Conservation (phyloP, 2,329 filamentous ascomycete genomes). For the Fusarium brachygibbosum region DNA sequence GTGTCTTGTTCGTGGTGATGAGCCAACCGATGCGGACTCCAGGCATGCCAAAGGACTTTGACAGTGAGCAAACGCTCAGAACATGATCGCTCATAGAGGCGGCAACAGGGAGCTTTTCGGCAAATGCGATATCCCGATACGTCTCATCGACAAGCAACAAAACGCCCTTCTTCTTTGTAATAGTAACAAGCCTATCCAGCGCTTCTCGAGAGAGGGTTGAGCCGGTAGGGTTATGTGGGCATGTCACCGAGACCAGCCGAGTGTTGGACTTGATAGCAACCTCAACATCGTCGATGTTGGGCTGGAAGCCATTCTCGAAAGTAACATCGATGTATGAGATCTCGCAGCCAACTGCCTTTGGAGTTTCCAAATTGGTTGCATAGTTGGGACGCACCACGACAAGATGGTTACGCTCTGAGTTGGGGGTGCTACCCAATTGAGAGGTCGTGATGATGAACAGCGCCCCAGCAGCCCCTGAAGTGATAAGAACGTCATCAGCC, state of each 20-base stretch:
- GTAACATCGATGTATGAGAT: background rate
- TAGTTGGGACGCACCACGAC: constrained; percentile 5
- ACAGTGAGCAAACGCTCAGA: background rate
- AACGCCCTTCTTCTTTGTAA: background rate
- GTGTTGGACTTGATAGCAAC: constrained; percentile 1
- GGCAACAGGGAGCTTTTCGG: background rate
- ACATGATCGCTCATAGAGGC: background rate
- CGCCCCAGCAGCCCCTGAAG: background rate
- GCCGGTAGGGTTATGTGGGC: background rate
- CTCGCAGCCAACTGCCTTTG: background rate
- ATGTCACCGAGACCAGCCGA: background rate
- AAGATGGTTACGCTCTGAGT: background rate
- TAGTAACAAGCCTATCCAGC: background rate
- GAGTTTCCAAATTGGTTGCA: background rate
- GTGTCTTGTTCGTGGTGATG: background rate
- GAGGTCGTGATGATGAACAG: constrained; percentile 12
- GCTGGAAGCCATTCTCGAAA: constrained; percentile 4
- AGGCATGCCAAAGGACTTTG: background rate
- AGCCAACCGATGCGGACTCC: constrained; percentile 1
- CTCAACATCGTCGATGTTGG: background rate
- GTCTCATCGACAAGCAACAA: constrained; percentile 4
- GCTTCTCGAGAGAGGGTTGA: background rate
- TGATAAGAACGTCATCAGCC: background rate
- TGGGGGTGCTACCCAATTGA: background rate
- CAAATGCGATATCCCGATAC: background rate